Evolutionary conservation across 208 protist genomes (phyloP).

Genomic region (Crithidia thermophila): DNA sequence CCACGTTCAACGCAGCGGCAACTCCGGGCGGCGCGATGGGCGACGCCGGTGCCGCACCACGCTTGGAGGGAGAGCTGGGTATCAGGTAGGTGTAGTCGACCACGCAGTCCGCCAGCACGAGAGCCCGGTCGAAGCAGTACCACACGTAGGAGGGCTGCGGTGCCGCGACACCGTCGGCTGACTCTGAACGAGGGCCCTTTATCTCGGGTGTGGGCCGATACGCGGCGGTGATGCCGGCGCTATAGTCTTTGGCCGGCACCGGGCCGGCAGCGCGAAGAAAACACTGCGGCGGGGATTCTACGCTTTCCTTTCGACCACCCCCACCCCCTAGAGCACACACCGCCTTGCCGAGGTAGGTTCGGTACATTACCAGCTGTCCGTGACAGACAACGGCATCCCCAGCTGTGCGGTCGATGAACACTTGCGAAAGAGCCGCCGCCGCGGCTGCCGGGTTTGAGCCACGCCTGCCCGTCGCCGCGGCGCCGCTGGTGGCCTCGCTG

Average conservation of each 20-base stretch:
- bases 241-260: conserved; percentile 57
- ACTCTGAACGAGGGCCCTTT: too few relatives aligned
- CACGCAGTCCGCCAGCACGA: conserved; percentile 86
- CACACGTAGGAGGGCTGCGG: conserved; percentile 56
- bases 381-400: conserved; percentile 6
- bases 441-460: neutral
- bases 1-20: neutral
- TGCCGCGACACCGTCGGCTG: neutral
- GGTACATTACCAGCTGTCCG: conserved; percentile 35
- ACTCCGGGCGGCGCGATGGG: neutral
- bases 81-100: conserved; percentile 85
- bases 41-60: conserved; percentile 6
- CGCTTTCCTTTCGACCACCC: too few relatives aligned
- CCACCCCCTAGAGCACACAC: conserved; percentile 23
- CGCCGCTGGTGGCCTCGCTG: conserved; percentile 18
- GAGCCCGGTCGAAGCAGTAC: conserved; percentile 84
- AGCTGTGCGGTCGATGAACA: conserved; percentile 5
- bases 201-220: too few relatives aligned
- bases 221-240: conserved; percentile 63
- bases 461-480: neutral
- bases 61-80: neutral
- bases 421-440: neutral
- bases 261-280: conserved; percentile 37
- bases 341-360: conserved; percentile 38
- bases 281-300: neutral